These are phyloP conservation scores for Bruguiera hainesii DNA, from an alignment of 441 rosid genomes.

Conservation along the genomic window DNA sequence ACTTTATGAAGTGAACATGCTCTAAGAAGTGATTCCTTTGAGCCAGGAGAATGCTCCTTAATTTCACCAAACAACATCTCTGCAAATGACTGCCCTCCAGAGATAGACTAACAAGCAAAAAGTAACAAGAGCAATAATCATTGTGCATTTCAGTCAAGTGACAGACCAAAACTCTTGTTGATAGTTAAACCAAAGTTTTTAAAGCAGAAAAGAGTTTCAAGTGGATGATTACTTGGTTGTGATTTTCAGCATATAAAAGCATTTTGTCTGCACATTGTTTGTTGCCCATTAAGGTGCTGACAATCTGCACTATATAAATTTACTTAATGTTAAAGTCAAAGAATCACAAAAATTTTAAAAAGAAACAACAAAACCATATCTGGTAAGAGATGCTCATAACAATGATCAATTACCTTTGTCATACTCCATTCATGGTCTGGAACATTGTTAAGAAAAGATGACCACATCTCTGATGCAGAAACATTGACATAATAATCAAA, in stretches of 20 bases:
- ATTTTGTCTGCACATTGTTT: constrained; percentile 70
- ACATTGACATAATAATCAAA: constrained; percentile 87
- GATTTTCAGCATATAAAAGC: constrained; percentile 81
- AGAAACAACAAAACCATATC: constrained; percentile 22
- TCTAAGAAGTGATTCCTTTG: constrained; percentile 45
- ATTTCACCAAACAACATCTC: constrained; percentile 73
- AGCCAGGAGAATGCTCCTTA: constrained; percentile 42
- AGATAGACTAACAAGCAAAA: constrained; percentile 60
- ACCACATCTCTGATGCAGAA: constrained; percentile 95
- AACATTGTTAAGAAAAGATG: constrained; percentile 59
- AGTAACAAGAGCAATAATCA: constrained; percentile 13
- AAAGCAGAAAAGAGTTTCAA: constrained; percentile 9
- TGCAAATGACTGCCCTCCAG: constrained; percentile 92
- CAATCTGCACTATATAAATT: constrained; percentile 50
- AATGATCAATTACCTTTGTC: constrained; percentile 67
- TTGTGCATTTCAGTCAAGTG: background rate
- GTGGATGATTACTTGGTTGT: constrained; percentile 62
- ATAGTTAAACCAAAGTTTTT: constrained; percentile 5
- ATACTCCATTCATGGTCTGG: constrained; percentile 88
- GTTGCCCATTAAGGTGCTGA: constrained; percentile 64
- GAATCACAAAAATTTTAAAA: constrained; percentile 16
- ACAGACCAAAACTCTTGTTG: background rate
- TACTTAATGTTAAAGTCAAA: constrained; percentile 3
- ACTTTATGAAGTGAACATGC: constrained; percentile 83
- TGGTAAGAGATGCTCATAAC: constrained; percentile 9